A percentile compares a stretch with the other conserved stretches of the same genome.
phyloP scores from a whole-genome alignment of 1,284 basidiomycete species.

The Cryptococcus jaspeensis region DNA sequence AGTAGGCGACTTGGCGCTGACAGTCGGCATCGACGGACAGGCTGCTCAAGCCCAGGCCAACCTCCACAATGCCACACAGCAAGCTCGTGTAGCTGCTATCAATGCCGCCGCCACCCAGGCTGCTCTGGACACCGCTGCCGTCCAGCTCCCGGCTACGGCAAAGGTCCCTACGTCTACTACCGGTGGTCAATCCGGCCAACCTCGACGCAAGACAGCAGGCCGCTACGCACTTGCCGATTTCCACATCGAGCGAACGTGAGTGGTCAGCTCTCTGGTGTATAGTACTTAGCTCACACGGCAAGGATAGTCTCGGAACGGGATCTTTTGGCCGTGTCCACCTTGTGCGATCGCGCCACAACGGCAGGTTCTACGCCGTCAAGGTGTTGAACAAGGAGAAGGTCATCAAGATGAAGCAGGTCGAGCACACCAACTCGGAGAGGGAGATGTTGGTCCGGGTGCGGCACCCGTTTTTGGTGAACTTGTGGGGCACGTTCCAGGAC shows the following conservation, averaged over 20 bases:
- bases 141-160: slow-evolving; percentile 16
- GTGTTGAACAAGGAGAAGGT: slow-evolving; percentile 93
- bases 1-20: neutral
- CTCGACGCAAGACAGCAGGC: slow-evolving; percentile 54
- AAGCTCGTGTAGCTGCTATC: slow-evolving; percentile 52
- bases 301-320: slow-evolving; percentile 70
- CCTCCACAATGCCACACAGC: slow-evolving; percentile 50
- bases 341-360: slow-evolving; percentile 87
- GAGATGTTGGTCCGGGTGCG: slow-evolving; percentile 84
- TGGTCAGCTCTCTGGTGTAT: neutral
- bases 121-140: slow-evolving; percentile 37
- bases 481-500: slow-evolving; percentile 98
- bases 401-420: slow-evolving; percentile 92
- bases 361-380: slow-evolving; percentile 92
- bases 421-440: slow-evolving; percentile 96
- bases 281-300: slow-evolving; percentile 1
- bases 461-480: slow-evolving; percentile 95
- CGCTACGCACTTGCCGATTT: slow-evolving; percentile 56
- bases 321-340: slow-evolving; percentile 94
- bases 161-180: slow-evolving; percentile 21
- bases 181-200: slow-evolving; percentile 24
- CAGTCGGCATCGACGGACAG: slow-evolving; percentile 17
- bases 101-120: slow-evolving; percentile 51
- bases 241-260: slow-evolving; percentile 54
- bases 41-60: slow-evolving; percentile 49